These are phyloP conservation scores for Naganishia randhawae DNA, from an alignment of 768 basidiomycete genomes.

Conservation along the genomic window DNA sequence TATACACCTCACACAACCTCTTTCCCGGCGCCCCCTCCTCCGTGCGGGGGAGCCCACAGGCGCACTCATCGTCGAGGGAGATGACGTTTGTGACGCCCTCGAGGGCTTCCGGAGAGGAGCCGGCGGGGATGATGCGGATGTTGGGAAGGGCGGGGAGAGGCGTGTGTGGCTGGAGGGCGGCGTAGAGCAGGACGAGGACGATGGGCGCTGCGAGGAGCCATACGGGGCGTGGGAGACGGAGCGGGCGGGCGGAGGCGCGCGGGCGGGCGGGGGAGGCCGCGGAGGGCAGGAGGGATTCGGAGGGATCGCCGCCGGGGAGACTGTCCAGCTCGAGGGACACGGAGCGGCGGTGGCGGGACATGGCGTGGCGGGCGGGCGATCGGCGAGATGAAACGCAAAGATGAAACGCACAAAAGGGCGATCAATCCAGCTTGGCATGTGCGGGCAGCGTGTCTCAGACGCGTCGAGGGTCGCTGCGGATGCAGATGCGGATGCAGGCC, in stretches of 20 bases:
- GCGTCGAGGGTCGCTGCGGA: not conserved
- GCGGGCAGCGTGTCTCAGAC: not conserved
- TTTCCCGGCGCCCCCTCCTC: slow-evolving; percentile 27
- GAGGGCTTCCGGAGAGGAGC: not conserved
- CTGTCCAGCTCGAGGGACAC: not conserved
- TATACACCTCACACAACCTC: slow-evolving; percentile 41
- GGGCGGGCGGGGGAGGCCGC: not conserved
- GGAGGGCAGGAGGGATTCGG: slow-evolving; percentile 11
- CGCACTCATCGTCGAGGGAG: slow-evolving; percentile 11
- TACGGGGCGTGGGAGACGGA: not conserved
- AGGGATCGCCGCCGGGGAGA: not conserved
- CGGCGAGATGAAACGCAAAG: not conserved
- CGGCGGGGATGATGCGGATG: slow-evolving; percentile 5
- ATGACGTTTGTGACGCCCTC: not conserved
- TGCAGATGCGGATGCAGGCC: not conserved
- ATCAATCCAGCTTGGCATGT: too few relatives aligned
- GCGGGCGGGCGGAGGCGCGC: not conserved
- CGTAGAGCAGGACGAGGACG: not conserved
- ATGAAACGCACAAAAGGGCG: too few relatives aligned
- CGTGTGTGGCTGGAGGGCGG: not conserved
- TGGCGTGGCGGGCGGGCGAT: not conserved
- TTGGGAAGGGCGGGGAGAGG: slow-evolving; percentile 1
- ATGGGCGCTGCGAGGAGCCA: not conserved
- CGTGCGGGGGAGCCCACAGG: not conserved
- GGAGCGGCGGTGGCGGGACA: not conserved